Evolutionary conservation across 2,329 filamentous ascomycete genomes (phyloP).

Genomic region (Alternaria alternata): DNA sequence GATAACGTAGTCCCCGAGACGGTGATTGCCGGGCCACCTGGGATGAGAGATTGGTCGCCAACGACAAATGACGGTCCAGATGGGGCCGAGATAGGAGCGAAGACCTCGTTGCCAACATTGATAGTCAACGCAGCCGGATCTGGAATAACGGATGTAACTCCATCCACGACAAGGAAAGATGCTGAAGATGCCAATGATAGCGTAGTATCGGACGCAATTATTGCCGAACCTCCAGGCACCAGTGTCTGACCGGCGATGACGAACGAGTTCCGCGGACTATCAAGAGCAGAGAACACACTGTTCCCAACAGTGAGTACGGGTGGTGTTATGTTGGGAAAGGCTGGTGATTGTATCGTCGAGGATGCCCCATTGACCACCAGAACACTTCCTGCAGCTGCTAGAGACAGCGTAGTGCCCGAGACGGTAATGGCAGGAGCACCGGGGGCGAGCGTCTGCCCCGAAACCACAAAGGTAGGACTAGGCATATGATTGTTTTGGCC

Average conservation of each 20-base stretch:
- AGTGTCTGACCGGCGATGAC: slow-evolving; percentile 51
- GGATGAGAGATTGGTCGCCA: slow-evolving; percentile 46
- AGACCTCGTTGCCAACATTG: slow-evolving; percentile 37
- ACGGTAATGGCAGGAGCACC: slow-evolving; percentile 44
- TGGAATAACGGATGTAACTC: slow-evolving; percentile 42
- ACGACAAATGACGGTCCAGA: slow-evolving; percentile 49
- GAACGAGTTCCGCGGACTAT: slow-evolving; percentile 43
- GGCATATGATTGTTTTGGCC: slow-evolving; percentile 5
- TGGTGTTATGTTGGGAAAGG: slow-evolving; percentile 19
- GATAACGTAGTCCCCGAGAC: slow-evolving; percentile 44
- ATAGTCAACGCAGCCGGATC: slow-evolving; percentile 34
- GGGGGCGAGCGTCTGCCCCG: slow-evolving; percentile 50
- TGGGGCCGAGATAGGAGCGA: slow-evolving; percentile 34
- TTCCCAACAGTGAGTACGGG: slow-evolving; percentile 28
- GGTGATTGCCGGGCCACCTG: slow-evolving; percentile 44
- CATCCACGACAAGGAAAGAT: slow-evolving; percentile 44
- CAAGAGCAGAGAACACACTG: slow-evolving; percentile 34
- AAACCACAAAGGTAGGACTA: slow-evolving; percentile 47
- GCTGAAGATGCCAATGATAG: slow-evolving; percentile 40
- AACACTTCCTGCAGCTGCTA: slow-evolving; percentile 35
- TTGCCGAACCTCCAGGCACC: slow-evolving; percentile 41
- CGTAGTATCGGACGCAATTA: slow-evolving; percentile 43
- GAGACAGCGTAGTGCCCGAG: slow-evolving; percentile 43
- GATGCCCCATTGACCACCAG: slow-evolving; percentile 46
- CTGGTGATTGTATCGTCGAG: slow-evolving; percentile 43